These are phyloP conservation scores for Kwoniella heveanensis DNA, from an alignment of 768 basidiomycete species.

Conservation along the genomic window DNA sequence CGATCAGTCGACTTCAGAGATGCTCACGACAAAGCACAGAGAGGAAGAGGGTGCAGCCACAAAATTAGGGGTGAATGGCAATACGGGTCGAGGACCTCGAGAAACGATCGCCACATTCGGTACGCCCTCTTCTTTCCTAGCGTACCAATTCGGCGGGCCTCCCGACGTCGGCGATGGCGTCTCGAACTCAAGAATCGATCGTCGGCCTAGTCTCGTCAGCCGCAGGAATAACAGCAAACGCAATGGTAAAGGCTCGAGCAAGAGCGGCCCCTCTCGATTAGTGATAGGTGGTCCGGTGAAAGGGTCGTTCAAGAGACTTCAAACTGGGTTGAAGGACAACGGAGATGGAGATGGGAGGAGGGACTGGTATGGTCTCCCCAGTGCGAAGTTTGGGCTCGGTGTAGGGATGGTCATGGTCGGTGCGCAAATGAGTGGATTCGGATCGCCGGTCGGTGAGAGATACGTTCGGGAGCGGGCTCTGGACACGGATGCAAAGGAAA, in stretches of 20 bases:
- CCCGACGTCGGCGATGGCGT: too few species aligned
- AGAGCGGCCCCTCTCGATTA: neutral
- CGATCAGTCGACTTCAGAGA: too few species aligned
- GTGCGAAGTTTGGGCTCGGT: slow-evolving; percentile 11
- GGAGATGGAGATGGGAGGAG: neutral
- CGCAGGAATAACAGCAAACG: too few species aligned
- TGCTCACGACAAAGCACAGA: too few species aligned
- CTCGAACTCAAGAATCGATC: too few species aligned
- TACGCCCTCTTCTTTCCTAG: slow-evolving; percentile 8
- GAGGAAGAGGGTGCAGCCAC: too few species aligned
- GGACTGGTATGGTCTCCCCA: slow-evolving; percentile 15
- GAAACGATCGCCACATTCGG: slow-evolving; percentile 11
- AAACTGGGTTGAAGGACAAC: neutral
- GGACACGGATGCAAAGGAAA: too few species aligned
- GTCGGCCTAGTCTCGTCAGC: too few species aligned
- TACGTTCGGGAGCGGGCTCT: too few species aligned
- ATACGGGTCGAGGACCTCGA: too few species aligned
- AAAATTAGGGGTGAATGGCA: too few species aligned
- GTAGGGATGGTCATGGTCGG: neutral
- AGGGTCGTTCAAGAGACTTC: slow-evolving; percentile 24
- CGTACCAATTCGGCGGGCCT: neutral
- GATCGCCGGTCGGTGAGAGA: neutral
- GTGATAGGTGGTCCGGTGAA: slow-evolving; percentile 22
- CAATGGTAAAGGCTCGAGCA: neutral
- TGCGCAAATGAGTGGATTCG: neutral